These are phyloP conservation scores for Escovopsis weberi DNA, from an alignment of 2,329 filamentous ascomycete species.

Conservation along the genomic window DNA sequence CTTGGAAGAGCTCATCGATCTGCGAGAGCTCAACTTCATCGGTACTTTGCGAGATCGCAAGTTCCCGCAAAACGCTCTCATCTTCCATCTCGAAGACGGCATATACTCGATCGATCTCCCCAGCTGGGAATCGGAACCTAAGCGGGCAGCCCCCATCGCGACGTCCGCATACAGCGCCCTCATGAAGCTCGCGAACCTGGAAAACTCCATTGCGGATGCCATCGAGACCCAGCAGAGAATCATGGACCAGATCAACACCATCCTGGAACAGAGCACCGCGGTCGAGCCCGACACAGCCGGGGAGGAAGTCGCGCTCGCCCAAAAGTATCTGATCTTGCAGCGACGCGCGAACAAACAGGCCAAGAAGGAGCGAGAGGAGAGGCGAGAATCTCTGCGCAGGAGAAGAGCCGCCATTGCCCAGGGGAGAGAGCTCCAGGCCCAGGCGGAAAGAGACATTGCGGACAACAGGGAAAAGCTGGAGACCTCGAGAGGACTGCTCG, in stretches of 20 bases:
- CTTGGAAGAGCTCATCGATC: slow-evolving; percentile 55
- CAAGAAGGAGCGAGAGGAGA: slow-evolving; percentile 48
- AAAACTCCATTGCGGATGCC: slow-evolving; percentile 84
- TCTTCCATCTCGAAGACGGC: slow-evolving; percentile 77
- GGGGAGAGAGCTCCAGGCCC: slow-evolving; percentile 45
- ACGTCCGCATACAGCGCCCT: slow-evolving; percentile 78
- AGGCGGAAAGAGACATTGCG: slow-evolving; percentile 44
- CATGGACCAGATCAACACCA: slow-evolving; percentile 59
- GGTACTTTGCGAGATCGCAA: slow-evolving; percentile 55
- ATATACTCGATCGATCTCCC: slow-evolving; percentile 69
- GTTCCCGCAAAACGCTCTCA: slow-evolving; percentile 66
- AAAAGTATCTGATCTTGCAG: slow-evolving; percentile 46
- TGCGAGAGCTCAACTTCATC: slow-evolving; percentile 65
- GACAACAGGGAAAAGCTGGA: slow-evolving; percentile 45
- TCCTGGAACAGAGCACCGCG: slow-evolving; percentile 28
- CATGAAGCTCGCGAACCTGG: slow-evolving; percentile 76
- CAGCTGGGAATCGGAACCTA: slow-evolving; percentile 32
- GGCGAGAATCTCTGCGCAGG: slow-evolving; percentile 49
- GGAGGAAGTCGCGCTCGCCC: slow-evolving; percentile 32
- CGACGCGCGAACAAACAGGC: slow-evolving; percentile 49
- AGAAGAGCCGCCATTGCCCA: slow-evolving; percentile 53
- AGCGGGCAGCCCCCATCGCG: slow-evolving; percentile 34
- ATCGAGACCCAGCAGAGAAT: slow-evolving; percentile 61
- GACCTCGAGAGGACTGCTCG: slow-evolving; percentile 39
- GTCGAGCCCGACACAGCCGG: slow-evolving; percentile 32